Base-by-base conservation (phyloP, 805 yeast species). In the Teunomyces pallodes region DNA sequence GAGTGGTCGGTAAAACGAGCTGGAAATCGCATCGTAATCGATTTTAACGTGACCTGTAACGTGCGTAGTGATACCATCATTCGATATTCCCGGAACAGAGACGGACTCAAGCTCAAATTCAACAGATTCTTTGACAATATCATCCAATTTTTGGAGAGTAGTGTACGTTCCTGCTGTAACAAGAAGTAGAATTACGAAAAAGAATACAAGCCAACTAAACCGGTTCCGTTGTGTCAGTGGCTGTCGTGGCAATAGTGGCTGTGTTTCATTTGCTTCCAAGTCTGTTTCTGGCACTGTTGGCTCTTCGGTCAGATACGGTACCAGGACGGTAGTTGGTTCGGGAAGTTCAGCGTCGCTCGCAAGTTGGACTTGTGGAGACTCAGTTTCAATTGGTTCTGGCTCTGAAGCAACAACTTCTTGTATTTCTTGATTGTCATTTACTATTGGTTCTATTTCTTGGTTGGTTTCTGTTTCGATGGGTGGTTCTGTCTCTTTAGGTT, bases 51-150 rank as follows among this genome's bases (percentile, higher is more conserved):
- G 43, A 3, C 67, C 69, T 4, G 53, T 49, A 13, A 70, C 62
- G 44, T 62, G 66, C 16, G 66, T 54, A 17, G 60, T 55, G 5
- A 68, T 40, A 2, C 76, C 76, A 5, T 45, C 41, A 13, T 59
- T 60, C 28, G 57, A 57, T 20, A 67, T 46, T 9, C 49, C 48
- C 5, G 43, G 41, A 5, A 69, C 48, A 3, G 69, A 55, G 4
- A 68, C 50, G 14, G 59, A 54, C 26, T 64, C 57, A 1, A 67
- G 35, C 20, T 60, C 52, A 10, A 66, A 51, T 13, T 50, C 53
- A 9, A 66, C 50, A 2, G 70, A 59, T 45, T 56, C 53, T 28
- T 49, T 45, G n/a, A 58, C 41, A 7, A 60, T 43, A 5, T 38
- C 42, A 31, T 55, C 55, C 26, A 54, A 39, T 27, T 58, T 46